Evolutionary conservation across 768 basidiomycete genomes (phyloP).

Genomic region (Sutorius australiensis): DNA sequence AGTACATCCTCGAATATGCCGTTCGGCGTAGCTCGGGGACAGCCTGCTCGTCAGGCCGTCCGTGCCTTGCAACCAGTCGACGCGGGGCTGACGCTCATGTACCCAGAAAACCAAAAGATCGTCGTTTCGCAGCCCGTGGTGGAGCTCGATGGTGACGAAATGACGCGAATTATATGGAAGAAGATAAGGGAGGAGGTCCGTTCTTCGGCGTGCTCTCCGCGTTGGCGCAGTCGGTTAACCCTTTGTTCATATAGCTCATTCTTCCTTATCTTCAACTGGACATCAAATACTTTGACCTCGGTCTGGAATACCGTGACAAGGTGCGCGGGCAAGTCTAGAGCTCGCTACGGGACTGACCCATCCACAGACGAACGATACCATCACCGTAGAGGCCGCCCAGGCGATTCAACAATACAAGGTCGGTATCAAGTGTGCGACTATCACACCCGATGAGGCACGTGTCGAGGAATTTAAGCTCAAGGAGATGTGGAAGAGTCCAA

Average conservation of each 20-base stretch:
- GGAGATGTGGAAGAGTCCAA: constrained; percentile 98
- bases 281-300: constrained; percentile 98
- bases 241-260: constrained; percentile 67
- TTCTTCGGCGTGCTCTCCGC: constrained; percentile 5
- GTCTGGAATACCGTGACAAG: constrained; percentile 87
- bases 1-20: constrained; percentile 12
- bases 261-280: constrained; percentile 92
- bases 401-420: constrained; percentile 94
- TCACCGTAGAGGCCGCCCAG: constrained; percentile 90
- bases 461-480: constrained; percentile 97
- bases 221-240: neutral
- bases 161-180: constrained; percentile 99
- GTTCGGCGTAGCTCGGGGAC: neutral
- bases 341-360: neutral
- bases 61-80: neutral
- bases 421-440: constrained; percentile 98
- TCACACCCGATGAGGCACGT: constrained; percentile 96
- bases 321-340: constrained; percentile 36
- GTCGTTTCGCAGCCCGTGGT: constrained; percentile 85
- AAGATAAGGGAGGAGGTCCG: constrained; percentile 91
- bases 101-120: constrained; percentile 51
- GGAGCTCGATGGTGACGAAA: constrained; percentile 96
- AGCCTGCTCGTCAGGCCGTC: neutral
- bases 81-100: constrained; percentile 2
- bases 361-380: constrained; percentile 81